phyloP scores from a whole-genome alignment of 192 early-diverging fungal genomes.

The Coemansia sp. region DNA sequence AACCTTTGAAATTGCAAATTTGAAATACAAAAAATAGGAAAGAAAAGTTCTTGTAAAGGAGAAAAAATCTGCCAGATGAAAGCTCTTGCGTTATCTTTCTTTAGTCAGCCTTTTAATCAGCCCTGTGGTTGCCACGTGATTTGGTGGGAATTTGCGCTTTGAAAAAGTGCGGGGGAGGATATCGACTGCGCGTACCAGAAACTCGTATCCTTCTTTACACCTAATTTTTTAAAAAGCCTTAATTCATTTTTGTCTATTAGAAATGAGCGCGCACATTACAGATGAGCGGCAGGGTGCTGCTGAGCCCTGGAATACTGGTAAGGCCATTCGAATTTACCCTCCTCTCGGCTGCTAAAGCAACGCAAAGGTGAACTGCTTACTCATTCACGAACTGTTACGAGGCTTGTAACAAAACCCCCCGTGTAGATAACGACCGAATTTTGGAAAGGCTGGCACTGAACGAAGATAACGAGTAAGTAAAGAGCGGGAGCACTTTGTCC shows the following conservation, averaged over 20 bases:
- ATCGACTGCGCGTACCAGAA: constrained; percentile 1
- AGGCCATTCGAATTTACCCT: neutral
- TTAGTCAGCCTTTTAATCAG: neutral
- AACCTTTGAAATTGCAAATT: neutral
- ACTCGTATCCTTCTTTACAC: neutral
- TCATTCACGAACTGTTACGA: neutral
- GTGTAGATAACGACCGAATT: constrained; percentile 38
- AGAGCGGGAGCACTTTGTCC: neutral
- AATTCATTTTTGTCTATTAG: neutral
- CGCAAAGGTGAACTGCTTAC: neutral
- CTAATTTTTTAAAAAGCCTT: neutral
- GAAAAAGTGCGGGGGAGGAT: neutral
- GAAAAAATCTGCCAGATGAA: neutral
- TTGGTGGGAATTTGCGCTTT: neutral
- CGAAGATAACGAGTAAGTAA: constrained; percentile 40
- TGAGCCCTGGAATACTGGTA: constrained; percentile 24
- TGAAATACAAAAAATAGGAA: neutral
- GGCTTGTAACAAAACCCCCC: neutral
- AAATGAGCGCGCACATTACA: constrained; percentile 13
- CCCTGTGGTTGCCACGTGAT: neutral
- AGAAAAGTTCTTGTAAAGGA: constrained; percentile 1
- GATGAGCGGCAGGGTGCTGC: constrained; percentile 12
- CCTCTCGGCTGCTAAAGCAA: neutral
- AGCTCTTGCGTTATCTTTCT: neutral
- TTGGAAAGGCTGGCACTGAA: constrained; percentile 42